Evolutionary conservation across 1,284 basidiomycete species (phyloP).

Genomic region (Ganoderma sinense): DNA sequence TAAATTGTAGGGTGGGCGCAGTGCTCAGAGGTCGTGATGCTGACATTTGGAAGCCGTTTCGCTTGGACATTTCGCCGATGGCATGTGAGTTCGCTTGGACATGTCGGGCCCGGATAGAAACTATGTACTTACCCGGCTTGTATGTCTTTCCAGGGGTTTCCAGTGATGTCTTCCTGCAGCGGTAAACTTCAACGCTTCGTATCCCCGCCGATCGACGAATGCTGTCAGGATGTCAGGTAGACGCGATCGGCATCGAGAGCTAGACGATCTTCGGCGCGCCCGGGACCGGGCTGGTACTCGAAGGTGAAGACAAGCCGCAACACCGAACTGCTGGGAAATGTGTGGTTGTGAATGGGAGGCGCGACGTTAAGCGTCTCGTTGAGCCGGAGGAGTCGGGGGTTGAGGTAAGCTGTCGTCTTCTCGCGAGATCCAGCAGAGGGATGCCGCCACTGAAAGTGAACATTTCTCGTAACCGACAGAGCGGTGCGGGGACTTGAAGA

Average conservation of each 20-base stretch:
- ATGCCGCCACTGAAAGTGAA: conserved; percentile 69
- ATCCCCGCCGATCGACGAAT: conserved; percentile 39
- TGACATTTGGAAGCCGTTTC: neutral
- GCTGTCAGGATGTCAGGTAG: conserved; percentile 36
- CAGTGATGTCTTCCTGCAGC: conserved; percentile 22
- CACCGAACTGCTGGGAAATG: conserved; percentile 27
- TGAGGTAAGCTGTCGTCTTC: conserved; percentile 51
- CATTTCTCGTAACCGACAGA: conserved; percentile 61
- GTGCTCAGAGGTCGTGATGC: neutral
- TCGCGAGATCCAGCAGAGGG: conserved; percentile 54
- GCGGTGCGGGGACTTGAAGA: conserved; percentile 49
- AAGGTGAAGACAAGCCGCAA: conserved; percentile 46
- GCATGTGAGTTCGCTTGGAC: conserved; percentile 29
- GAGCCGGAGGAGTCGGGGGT: conserved; percentile 40
- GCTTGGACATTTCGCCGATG: conserved; percentile 21
- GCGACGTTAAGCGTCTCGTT: conserved; percentile 37
- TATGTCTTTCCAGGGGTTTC: conserved; percentile 18
- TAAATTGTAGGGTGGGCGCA: neutral
- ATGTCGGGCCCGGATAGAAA: conserved; percentile 14
- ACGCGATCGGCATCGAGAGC: conserved; percentile 23
- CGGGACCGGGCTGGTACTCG: conserved; percentile 45
- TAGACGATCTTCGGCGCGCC: conserved; percentile 48
- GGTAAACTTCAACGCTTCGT: conserved; percentile 36
- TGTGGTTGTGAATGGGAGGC: conserved; percentile 30
- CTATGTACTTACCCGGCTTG: conserved; percentile 25